phyloP scores from a whole-genome alignment of 257 asterid species.

The Lycium ferocissimum region DNA sequence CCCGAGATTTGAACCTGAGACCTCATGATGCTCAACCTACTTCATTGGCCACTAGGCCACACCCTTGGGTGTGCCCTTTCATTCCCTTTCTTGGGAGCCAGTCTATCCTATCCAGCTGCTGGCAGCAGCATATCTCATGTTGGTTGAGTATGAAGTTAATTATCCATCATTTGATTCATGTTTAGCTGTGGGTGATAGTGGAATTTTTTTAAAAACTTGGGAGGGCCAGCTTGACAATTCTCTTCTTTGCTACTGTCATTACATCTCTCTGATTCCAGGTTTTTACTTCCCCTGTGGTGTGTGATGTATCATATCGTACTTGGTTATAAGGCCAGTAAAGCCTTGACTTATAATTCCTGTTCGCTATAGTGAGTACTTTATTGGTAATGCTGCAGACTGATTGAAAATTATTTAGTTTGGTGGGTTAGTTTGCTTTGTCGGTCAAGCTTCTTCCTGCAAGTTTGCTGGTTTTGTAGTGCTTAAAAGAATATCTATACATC shows the following conservation, averaged over 20 bases:
- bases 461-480: neutral
- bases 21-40: neutral
- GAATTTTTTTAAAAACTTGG: neutral
- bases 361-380: too few species aligned
- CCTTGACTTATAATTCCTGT: neutral
- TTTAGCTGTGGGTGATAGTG: too few species aligned
- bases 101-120: too few species aligned
- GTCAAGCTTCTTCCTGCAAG: neutral
- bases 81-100: too few species aligned
- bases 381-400: too few species aligned
- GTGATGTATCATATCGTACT: neutral
- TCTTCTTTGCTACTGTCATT: neutral
- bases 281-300: neutral
- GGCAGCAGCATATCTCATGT: too few species aligned
- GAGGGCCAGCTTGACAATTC: neutral
- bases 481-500: neutral
- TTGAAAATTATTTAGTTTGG: too few species aligned
- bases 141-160: too few species aligned
- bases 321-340: neutral
- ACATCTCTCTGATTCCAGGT: neutral
- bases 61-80: neutral
- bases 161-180: too few species aligned
- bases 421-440: neutral
- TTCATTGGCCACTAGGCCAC: neutral
- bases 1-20: neutral